Base-by-base conservation (phyloP, 768 basidiomycete species). In the Thelephora aurantiotincta region DNA sequence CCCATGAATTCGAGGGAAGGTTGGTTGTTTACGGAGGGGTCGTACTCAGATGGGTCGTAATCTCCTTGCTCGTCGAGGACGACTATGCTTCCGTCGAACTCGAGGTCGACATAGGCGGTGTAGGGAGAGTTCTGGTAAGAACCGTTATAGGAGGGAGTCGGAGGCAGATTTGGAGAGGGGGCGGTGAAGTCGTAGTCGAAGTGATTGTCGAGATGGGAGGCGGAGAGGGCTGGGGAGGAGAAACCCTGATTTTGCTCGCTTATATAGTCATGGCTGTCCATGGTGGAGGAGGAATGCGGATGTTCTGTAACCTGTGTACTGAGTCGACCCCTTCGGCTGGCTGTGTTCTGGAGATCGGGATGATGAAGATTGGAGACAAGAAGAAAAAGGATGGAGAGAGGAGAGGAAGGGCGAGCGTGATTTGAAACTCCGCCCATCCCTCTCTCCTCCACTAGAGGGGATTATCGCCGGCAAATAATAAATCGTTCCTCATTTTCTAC, bases 31-130 rank as follows among this genome's bases (percentile, higher is more conserved):
- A 68, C 60, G 16, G 81, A 78, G 4, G 65, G 57, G 64, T 88
- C 85, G 68, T 75, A 87, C 48, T 86, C 80, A 23, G 73, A 61
- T 3, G 85, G 84, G 59, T 87, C 77, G 72, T 88, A 87, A 26
- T 77, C 79, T 19, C 64, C 63, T 35, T 73, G 68, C 48, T 72
- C 72, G 26, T 66, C 67, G 35, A 81, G 74, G 50, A 82, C 59
- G 46, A 62, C 63, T 47, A 76, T 71, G 50, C 49, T 43, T 49
- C 56, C 57, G 51, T 63, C 65, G 54, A 62, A 49, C 13, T 57
- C 57, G 16, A 82, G 78, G n/a, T 87, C 84, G 3, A 82, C 82
- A 54, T 75, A 68, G 46, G 62, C 67, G 5, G 81, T 82, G 60
- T 71, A 84, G 7, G 83, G 83, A 0, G 82, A 84, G 62, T 78